These are phyloP conservation scores for Ambispora gerdemannii DNA, from an alignment of 192 early-diverging fungal genomes.

Conservation along the genomic window DNA sequence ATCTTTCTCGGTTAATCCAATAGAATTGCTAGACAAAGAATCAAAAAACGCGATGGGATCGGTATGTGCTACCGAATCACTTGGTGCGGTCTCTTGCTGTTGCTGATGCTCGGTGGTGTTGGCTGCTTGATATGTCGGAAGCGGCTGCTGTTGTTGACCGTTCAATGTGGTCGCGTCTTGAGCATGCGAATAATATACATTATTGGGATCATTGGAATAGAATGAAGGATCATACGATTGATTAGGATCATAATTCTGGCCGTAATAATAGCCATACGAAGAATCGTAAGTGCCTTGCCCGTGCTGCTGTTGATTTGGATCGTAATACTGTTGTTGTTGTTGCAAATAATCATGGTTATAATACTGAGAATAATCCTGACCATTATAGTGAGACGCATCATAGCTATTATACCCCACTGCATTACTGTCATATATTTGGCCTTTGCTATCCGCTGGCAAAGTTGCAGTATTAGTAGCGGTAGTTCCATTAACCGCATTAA, in stretches of 20 bases:
- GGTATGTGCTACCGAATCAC: neutral
- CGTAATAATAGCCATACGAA: conserved; percentile 2
- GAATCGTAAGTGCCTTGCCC: conserved; percentile 3
- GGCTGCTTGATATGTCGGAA: neutral
- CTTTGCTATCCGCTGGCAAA: too few relatives aligned
- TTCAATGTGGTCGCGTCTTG: neutral
- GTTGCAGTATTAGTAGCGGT: too few relatives aligned
- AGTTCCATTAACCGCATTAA: too few relatives aligned
- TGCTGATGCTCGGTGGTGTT: too few relatives aligned
- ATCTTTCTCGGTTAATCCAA: neutral
- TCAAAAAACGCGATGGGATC: neutral
- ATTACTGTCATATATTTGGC: too few relatives aligned
- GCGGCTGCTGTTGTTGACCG: neutral
- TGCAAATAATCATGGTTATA: conserved; percentile 19
- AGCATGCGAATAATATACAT: neutral
- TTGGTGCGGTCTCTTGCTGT: too few relatives aligned
- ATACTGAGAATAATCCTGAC: conserved; percentile 22
- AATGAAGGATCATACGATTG: neutral
- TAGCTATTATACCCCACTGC: too few relatives aligned
- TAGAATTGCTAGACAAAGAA: neutral
- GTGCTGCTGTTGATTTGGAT: neutral
- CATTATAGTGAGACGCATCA: neutral
- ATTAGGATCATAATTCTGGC: neutral
- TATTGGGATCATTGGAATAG: neutral
- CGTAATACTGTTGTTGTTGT: conserved; percentile 22